Base-by-base conservation (phyloP, 345 rosid species). In the Excoecaria agallocha region DNA sequence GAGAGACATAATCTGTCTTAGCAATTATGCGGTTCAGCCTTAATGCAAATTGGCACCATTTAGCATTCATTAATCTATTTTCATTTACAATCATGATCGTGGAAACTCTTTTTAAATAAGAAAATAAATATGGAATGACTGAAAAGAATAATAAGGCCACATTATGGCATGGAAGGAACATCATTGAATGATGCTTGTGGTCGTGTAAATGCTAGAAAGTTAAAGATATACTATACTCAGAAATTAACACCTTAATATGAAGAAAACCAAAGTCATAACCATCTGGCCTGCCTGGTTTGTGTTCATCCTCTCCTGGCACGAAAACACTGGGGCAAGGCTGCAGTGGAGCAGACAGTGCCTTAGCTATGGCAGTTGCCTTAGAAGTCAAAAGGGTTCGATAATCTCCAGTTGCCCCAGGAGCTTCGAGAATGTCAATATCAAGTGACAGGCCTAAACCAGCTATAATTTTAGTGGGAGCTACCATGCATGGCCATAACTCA, bases 261-360 rank as follows among this genome's bases (percentile, higher is more conserved):
- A 91, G 98, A 86, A 95, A 93, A 60, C 94, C 98, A 63, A 95
- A 91, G 77, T 93, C 99, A 37, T 95, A 95, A 79, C 97, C 99
- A 77, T 84, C 90, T 68, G 82, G 48, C 59, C 85, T 81, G 55
- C 97, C 99, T 50, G 91, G 94, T 73, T 85, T 87, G 72, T 84
- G 88, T 75, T 81, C 85, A n/a, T 88, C 93, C 86, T 89, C 97
- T 66, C 97, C 96, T 1, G 97, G 99, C 46, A 89, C 94, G 75
- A 93, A 95, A 52, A 93, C 86, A 73, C 78, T 77, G 1, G 99
- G 96, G 77, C 80, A 84, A 6, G 88, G 76, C 57, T 76, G 80
- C 72, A 78, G 70, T 46, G 94, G 96, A 85, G 91, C 90, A 62
- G 97, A 91, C 48, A 93, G 89, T 12, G 97, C 98, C 66, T 80